These are phyloP conservation scores for Emergomyces orientalis DNA, from an alignment of 2,329 filamentous ascomycete species.

Conservation along the genomic window DNA sequence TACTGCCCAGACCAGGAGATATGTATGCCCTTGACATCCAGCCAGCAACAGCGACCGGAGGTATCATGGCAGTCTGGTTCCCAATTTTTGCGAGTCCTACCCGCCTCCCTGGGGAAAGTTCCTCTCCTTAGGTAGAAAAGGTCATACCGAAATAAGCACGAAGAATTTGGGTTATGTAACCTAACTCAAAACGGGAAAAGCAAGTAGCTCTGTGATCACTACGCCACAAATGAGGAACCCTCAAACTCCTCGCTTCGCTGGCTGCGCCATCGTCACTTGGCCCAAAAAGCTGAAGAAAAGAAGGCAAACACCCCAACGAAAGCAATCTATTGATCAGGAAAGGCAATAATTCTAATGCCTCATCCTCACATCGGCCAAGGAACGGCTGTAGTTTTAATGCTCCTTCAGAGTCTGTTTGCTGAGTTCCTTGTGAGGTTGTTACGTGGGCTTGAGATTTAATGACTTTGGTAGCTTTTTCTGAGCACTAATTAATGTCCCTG, in stretches of 20 bases:
- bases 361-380: background rate
- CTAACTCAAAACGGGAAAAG: background rate
- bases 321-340: background rate
- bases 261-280: background rate
- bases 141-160: background rate
- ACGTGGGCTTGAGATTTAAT: too few species aligned
- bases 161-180: background rate
- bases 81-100: background rate
- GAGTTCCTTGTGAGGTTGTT: background rate
- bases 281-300: background rate
- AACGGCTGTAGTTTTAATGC: background rate
- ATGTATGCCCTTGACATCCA: too few species aligned
- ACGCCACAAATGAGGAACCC: background rate
- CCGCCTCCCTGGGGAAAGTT: background rate
- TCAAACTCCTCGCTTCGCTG: background rate
- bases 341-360: background rate
- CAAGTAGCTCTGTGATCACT: too few species aligned
- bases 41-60: background rate
- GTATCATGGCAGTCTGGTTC: background rate
- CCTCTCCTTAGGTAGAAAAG: background rate
- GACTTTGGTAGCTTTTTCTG: too few species aligned
- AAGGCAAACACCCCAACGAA: background rate
- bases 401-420: background rate
- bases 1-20: background rate
- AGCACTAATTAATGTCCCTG: too few species aligned